Evolutionary conservation across 2,329 filamentous ascomycete species (phyloP), one percentile per base, ranked within the genome.

Genomic region (Xylariaceae sp.): DNA sequence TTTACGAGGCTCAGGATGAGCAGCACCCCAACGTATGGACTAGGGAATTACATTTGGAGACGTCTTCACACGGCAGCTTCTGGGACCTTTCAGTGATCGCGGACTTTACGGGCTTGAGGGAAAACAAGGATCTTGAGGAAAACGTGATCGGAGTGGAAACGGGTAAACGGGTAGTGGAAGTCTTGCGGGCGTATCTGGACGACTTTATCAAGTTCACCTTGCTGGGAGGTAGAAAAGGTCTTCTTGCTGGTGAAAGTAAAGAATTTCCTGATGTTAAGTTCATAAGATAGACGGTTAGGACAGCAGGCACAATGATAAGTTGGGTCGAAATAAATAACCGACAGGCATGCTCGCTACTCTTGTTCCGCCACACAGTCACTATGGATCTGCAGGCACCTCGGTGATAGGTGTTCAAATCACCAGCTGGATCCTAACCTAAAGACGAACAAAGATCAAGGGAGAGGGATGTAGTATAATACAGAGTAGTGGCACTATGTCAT

Each of bases 61-160:
- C 49, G 5, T 57, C 54, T 2, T 53, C 44, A 2, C 53, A 60
- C 12, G 54, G 54, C 2, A 60, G 58, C 49, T 58, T 60, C n/a
- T 60, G 53, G 58, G 58, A 60, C 6, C 54, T 60, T 24, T 57
- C 53, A 2, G 19, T 58, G 0, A 60, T 60, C 24, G 58, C 44
- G 11, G 58, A 60, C 19, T 57, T 60, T 21, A 60, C 58, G 6
- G 54, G 58, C 12, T 33, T 60, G 16, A 53, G 58, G 29, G 48
- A 57, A 2, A 60, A 60, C 14, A 14, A 45, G 12, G 49, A n/a
- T 1, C 49, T 60, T 6, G 58, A 50, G 4, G 49, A 53, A 29
- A 11, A 57, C 7, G 53, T 57, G 14, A 51, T 60, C 5, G 58
- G 58, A 16, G 33, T 34, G 23, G 16, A 53, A 34, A 31, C 26